Percentiles rank a stretch among this genome's conserved stretches.
Evolutionary conservation across 2,329 filamentous ascomycete species (phyloP).

Genomic region (Ilyonectria robusta): DNA sequence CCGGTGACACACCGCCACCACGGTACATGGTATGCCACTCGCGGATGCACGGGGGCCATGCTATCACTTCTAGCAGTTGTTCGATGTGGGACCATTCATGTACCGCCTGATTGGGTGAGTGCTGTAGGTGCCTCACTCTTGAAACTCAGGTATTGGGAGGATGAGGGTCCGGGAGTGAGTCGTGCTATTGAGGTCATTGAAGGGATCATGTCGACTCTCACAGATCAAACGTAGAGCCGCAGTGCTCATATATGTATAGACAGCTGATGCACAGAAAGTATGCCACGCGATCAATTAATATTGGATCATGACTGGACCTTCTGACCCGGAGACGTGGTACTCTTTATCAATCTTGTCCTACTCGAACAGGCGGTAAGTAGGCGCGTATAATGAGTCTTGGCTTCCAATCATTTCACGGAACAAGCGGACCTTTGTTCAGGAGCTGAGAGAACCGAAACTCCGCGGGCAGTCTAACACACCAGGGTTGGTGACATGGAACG

Average conservation of each 20-base stretch:
- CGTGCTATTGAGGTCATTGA: constrained; percentile 16
- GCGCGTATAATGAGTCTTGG: no score
- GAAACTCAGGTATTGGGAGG: constrained; percentile 18
- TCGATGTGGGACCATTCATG: constrained; percentile 1
- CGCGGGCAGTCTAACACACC: neutral
- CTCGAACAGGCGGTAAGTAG: no score
- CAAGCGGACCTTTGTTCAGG: neutral
- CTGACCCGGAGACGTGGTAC: no score
- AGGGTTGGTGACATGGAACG: neutral
- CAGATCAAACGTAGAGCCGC: neutral
- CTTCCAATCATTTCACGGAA: neutral
- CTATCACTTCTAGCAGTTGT: constrained; percentile 18
- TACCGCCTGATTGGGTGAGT: constrained; percentile 11
- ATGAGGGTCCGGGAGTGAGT: constrained; percentile 16
- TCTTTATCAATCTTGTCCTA: no score
- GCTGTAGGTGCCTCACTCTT: neutral
- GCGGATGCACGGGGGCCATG: constrained; percentile 19
- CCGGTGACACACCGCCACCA: constrained; percentile 42
- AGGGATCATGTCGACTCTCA: constrained; percentile 3
- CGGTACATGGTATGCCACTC: constrained; percentile 44
- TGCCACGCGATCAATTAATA: no score
- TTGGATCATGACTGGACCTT: no score
- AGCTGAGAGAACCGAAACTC: constrained; percentile 3
- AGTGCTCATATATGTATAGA: neutral
- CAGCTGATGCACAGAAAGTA: no score